Base-by-base conservation (phyloP, 805 yeast species). In the Candida pini region DNA sequence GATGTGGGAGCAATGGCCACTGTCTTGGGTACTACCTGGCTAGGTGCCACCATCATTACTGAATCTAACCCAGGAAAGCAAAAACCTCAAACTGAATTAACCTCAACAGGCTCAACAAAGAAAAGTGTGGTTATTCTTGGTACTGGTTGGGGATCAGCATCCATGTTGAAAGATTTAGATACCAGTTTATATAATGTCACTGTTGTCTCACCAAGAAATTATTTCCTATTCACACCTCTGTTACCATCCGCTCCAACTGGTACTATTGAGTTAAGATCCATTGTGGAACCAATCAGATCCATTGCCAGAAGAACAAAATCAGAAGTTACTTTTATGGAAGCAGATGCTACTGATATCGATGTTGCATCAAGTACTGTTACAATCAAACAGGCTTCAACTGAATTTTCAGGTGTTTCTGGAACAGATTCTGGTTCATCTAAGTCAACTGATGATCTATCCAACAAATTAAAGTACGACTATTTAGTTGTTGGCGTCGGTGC, bases 401-500 rank as follows among this genome's bases (percentile, higher is more conserved):
- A 67, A 40, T 29, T 71, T 66, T 44, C 71, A 56, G 56, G 68
- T 45, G 71, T 71, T 26, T 71, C 70, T 38, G 62, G 61, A 40
- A 70, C 64, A 43, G 65, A 75, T 26, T 60, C 73, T 25, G 47
- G 63, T 29, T 62, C 73, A 16, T 45, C 47, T 7, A 64, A 64
- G 43, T 53, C 63, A 36, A 67, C 72, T 25, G 60, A 69, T n/a
- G 58, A 28, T 9, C 66, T 52, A 56, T 64, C 50, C 26, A 40
- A 41, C 22, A 36, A 38, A 9, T 12, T 49, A 10, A 39, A 36
- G 5, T 71, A 71, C 52, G 77, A 71, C 45, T 71, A 71, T 54
- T 63, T 71, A 48, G 73, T 71, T 28, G 69, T 71, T 35, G 76
- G 76, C 45, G 76, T 71, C 34, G 77, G 77, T 50, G 77, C 77